phyloP scores from a whole-genome alignment of 495 filamentous ascomycete species.

The Aspergillus carlsbadensis region DNA sequence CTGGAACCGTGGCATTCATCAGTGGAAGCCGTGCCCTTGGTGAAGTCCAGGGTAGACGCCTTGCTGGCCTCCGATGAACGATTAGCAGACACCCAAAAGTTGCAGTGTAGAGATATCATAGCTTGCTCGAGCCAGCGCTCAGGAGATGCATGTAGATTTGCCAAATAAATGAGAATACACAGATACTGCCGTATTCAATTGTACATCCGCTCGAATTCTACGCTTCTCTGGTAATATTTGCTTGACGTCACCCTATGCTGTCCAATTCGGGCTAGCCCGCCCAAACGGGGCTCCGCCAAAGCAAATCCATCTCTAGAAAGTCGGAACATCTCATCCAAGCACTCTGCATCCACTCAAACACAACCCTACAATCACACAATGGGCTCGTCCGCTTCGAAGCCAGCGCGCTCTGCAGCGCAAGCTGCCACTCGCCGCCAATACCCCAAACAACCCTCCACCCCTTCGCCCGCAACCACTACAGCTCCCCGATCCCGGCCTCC shows the following conservation, averaged over 20 bases:
- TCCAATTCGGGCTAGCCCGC: conserved; percentile 21
- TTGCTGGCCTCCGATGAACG: conserved; percentile 73
- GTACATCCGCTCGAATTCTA: neutral
- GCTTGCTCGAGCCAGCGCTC: neutral
- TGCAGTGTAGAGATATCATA: neutral
- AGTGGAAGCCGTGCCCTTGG: conserved; percentile 89
- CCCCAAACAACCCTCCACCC: conserved; percentile 46
- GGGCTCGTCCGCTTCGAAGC: conserved; percentile 66
- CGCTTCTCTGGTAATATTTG: neutral
- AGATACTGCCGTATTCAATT: neutral
- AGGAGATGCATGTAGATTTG: neutral
- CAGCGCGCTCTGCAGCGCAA: conserved; percentile 51
- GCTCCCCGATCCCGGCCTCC: conserved; percentile 31
- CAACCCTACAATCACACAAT: conserved; percentile 33
- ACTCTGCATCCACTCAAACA: neutral
- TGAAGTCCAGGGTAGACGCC: conserved; percentile 84
- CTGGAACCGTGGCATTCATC: conserved; percentile 71
- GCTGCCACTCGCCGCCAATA: conserved; percentile 55
- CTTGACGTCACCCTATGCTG: conserved; percentile 26
- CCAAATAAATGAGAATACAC: neutral
- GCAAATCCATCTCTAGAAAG: neutral
- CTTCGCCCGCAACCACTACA: conserved; percentile 27
- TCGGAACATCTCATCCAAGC: neutral
- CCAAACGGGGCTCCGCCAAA: neutral
- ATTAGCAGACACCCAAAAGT: neutral